Percentiles rank a stretch among this genome's conserved stretches.
Evolutionary conservation across 1,139 yeast genomes (phyloP).

Genomic region (Geotrichum carabidarum): DNA sequence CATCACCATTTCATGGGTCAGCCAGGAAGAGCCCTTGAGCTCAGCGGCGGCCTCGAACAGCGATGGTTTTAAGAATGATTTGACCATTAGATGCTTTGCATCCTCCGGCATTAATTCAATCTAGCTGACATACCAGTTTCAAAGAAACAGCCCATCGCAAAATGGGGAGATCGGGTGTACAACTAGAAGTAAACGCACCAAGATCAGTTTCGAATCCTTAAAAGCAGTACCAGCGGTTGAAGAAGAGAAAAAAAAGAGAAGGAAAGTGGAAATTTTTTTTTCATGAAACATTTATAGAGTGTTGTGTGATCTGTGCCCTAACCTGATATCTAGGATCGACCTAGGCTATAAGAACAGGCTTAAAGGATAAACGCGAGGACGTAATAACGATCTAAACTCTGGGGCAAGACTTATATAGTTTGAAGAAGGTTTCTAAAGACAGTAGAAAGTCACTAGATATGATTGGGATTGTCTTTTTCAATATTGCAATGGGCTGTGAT

Average conservation of each 20-base stretch:
- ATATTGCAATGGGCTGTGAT: too few species aligned
- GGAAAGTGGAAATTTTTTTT: background rate
- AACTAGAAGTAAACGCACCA: conserved; percentile 14
- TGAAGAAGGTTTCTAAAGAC: too few species aligned
- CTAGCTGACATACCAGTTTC: background rate
- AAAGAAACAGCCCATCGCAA: background rate
- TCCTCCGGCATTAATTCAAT: background rate
- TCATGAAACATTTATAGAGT: too few species aligned
- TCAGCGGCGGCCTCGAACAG: conserved; percentile 79
- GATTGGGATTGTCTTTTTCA: too few species aligned
- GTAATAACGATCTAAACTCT: too few species aligned
- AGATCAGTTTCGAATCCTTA: background rate
- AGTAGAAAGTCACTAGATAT: too few species aligned
- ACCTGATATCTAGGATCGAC: too few species aligned
- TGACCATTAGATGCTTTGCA: background rate
- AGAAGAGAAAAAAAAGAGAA: background rate
- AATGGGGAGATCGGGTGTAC: conserved; percentile 7
- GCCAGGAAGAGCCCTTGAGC: conserved; percentile 40
- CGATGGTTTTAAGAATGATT: conserved; percentile 83
- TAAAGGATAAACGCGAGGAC: too few species aligned
- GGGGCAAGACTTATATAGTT: too few species aligned
- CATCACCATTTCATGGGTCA: conserved; percentile 89
- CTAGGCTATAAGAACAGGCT: too few species aligned
- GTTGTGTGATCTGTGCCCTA: too few species aligned
- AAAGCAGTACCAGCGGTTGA: background rate